Base-by-base conservation (phyloP, 805 yeast species). In the Starmerella stellata region DNA sequence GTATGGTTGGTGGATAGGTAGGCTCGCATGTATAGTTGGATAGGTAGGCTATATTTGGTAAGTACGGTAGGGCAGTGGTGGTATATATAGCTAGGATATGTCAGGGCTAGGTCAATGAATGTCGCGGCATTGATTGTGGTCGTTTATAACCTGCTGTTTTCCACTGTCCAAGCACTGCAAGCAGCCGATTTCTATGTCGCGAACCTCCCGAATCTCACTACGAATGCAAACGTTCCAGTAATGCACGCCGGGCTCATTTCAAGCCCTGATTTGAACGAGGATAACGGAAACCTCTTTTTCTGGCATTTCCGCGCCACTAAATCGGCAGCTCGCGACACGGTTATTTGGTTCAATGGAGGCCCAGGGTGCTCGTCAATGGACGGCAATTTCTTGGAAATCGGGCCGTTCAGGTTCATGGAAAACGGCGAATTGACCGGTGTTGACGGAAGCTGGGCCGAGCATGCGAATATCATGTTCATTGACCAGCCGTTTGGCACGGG, bases 281-380 rank as follows among this genome's bases (percentile, higher is more conserved):
- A 35, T 15, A 35, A 39, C 27, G 31, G 37, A 17, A 35, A 39
- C 27, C 66, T 79, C 50, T 83, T 78, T 52, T 83, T 80, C 54
- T 80, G 93, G 93, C 72, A 70, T 51, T 75, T 74, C 39, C 60
- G 58, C 33, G 49, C 54, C 21, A 46, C 52, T 38, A 52, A 49
- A 36, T 43, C 47, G 18, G 50, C 54, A 4, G 51, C 57, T 14
- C 54, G 54, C 28, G 51, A 49, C 18, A 61, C 64, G 3, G 46
- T 64, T 19, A 66, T 90, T 39, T 90, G 98, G 96, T 65, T 90
- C 18, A 90, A 90, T 56, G 98, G 98, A 30, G 98, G 98, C 0
- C 98, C 98, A 0, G 98, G 98, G 0, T 90, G 98, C 56, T 83
- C 95, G 2, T 83, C 95, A 0, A 74, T 87, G 90, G 98, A 90